These are phyloP conservation scores for Porphyridium purpureum DNA, from an alignment of 23 red algal genomes.

Conservation along the genomic window DNA sequence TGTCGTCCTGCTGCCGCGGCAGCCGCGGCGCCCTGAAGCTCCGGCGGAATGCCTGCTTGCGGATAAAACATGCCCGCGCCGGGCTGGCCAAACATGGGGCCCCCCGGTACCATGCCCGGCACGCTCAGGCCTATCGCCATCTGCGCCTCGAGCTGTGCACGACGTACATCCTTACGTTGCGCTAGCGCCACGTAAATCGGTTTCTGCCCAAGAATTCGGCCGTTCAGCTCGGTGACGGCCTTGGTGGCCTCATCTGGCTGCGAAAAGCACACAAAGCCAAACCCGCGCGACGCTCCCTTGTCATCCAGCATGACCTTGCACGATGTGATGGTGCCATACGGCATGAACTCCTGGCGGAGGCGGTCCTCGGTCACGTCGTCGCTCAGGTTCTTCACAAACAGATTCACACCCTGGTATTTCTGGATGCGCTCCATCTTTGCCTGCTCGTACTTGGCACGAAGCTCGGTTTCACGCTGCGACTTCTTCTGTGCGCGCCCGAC, in stretches of 20 bases:
- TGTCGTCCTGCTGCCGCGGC: constrained; percentile 1
- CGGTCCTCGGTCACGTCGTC: constrained; percentile 95
- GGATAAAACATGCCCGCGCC: constrained; percentile 61
- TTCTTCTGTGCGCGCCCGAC: constrained; percentile 94
- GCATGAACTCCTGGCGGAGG: constrained; percentile 66
- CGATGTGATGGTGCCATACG: constrained; percentile 85
- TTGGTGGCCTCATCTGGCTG: constrained; percentile 93
- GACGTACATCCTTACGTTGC: constrained; percentile 81
- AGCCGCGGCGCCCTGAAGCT: constrained; percentile 24
- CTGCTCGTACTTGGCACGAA: constrained; percentile 58
- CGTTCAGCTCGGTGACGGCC: constrained; percentile 92
- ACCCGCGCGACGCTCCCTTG: constrained; percentile 52
- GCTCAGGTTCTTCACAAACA: constrained; percentile 93
- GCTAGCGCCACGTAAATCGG: constrained; percentile 91
- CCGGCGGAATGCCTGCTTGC: constrained; percentile 6
- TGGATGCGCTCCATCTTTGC: constrained; percentile 46
- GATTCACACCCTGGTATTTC: constrained; percentile 80
- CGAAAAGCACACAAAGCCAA: constrained; percentile 97
- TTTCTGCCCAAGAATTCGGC: constrained; percentile 79
- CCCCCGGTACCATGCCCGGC: constrained; percentile 10
- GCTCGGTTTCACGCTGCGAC: constrained; percentile 76
- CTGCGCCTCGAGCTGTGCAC: constrained; percentile 84
- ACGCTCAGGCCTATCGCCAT: constrained; percentile 17
- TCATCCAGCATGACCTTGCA: constrained; percentile 94
- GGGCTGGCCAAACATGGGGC: constrained; percentile 52